These are phyloP conservation scores for Cubamyces sp. DNA, from an alignment of 768 basidiomycete species.

Conservation along the genomic window DNA sequence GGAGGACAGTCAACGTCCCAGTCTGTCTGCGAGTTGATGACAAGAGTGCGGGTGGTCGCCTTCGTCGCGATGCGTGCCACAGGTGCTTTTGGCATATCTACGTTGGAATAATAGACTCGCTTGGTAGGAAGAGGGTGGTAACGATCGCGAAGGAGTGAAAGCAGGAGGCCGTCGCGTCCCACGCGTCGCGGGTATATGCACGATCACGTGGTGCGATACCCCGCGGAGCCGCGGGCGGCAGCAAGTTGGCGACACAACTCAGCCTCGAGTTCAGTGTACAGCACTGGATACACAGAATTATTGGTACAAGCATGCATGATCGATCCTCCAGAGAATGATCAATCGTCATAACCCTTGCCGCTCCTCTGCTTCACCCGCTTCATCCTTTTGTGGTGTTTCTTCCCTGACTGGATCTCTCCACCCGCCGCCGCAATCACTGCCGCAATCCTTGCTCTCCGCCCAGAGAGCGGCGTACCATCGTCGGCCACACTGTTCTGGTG, in stretches of 20 bases:
- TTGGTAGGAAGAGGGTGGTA: too few relatives aligned
- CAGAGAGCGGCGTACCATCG: slow-evolving; percentile 69
- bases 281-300: neutral
- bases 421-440: slow-evolving; percentile 45
- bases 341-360: slow-evolving; percentile 87
- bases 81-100: slow-evolving; percentile 2
- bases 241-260: too few relatives aligned
- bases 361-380: slow-evolving; percentile 87
- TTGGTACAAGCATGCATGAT: neutral
- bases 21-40: slow-evolving; percentile 1
- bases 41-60: neutral
- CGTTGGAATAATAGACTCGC: too few relatives aligned
- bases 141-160: too few relatives aligned
- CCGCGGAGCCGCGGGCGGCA: too few relatives aligned
- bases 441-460: slow-evolving; percentile 46
- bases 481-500: slow-evolving; percentile 83
- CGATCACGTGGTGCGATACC: slow-evolving; percentile 8
- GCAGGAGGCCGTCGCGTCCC: too few relatives aligned
- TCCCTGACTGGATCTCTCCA: slow-evolving; percentile 48
- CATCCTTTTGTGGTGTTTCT: slow-evolving; percentile 86
- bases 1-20: neutral
- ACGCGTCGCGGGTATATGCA: slow-evolving; percentile 1
- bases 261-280: too few relatives aligned
- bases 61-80: neutral
- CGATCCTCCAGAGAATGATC: neutral